These are phyloP conservation scores for Magnolia changhungtana DNA, from an alignment of 164 flowering plant genomes.

Conservation along the genomic window DNA sequence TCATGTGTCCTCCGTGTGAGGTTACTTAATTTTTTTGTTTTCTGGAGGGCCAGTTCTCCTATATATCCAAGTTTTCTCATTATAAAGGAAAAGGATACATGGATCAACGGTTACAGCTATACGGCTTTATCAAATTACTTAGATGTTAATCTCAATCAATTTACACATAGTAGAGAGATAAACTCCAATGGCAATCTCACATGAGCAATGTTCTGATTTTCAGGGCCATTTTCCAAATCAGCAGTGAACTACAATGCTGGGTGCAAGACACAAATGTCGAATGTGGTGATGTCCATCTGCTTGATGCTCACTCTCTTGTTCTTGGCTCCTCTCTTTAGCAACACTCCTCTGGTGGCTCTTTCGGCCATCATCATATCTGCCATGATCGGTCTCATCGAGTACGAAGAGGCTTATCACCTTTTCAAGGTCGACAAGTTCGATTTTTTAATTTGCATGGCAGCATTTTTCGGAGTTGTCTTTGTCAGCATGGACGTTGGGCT, in stretches of 20 bases:
- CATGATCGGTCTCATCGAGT: conserved; percentile 79
- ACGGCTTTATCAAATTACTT: too few species aligned
- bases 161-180: too few species aligned
- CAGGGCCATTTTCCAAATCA: conserved; percentile 91
- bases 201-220: conserved; percentile 1
- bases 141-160: too few species aligned
- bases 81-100: too few species aligned
- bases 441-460: conserved; percentile 69
- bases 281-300: conserved; percentile 62
- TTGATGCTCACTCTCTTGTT: conserved; percentile 70
- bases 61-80: too few species aligned
- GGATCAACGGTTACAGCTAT: too few species aligned
- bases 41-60: too few species aligned
- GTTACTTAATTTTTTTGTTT: too few species aligned
- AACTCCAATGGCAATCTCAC: neutral
- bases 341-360: conserved; percentile 88
- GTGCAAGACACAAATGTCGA: conserved; percentile 63
- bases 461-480: conserved; percentile 70
- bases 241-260: conserved; percentile 90
- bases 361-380: conserved; percentile 86
- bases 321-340: conserved; percentile 70
- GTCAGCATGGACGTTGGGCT: conserved; percentile 77
- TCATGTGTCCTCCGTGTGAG: too few species aligned
- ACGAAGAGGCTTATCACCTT: conserved; percentile 46
- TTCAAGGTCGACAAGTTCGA: conserved; percentile 80